Evolutionary conservation across 2,329 filamentous ascomycete species (phyloP), one percentile per base, ranked within the genome.

Genomic region (Eurotiales sp.): DNA sequence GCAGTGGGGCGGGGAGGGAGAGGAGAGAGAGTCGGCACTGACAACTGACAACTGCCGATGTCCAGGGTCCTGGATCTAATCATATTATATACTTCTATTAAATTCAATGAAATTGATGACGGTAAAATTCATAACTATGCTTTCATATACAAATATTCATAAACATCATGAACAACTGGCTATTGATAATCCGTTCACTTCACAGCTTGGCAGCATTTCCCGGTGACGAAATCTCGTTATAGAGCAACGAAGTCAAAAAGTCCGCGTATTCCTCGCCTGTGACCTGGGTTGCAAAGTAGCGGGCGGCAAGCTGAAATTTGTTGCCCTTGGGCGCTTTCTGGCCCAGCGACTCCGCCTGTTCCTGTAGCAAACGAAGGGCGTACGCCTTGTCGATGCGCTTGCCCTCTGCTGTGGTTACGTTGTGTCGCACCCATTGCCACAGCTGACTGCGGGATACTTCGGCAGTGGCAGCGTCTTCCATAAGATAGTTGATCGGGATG

Each of bases 181-280:
- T 17, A 39, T 27, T 5, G 25, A 15, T n/a, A 8, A n/a, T n/a
- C n/a, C n/a, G n/a, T n/a, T 23, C 25, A 15, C 36, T 53, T 74
- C 71, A 86, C 67, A 86, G 70, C 72, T 86, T 86, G n/a, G 84
- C 81, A 55, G 82, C 83, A 52, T 78, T 75, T 56, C 87, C 87
- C 52, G 88, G 79, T 54, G 83, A 82, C 30, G 67, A 70, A 51
- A 70, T 70, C 60, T 70, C 67, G 25, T 70, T 52, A 43, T 55
- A 55, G 21, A 55, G 40, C 49, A 55, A 40, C 22, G 48, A 58
- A 34, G 61, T 96, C 76, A 99, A 73, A 77, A 97, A 97, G 72
- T 99, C 93, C 11, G 91, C 90, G 70, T 97, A 97, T 61, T 96
- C 91, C 78, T 97, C 93, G 51, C 93, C 93, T 3, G 92, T 97